Percentiles rank a stretch among this genome's conserved stretches.
phyloP scores from a whole-genome alignment of 2,329 filamentous ascomycete species.

The Albophoma yamanashiensis region DNA sequence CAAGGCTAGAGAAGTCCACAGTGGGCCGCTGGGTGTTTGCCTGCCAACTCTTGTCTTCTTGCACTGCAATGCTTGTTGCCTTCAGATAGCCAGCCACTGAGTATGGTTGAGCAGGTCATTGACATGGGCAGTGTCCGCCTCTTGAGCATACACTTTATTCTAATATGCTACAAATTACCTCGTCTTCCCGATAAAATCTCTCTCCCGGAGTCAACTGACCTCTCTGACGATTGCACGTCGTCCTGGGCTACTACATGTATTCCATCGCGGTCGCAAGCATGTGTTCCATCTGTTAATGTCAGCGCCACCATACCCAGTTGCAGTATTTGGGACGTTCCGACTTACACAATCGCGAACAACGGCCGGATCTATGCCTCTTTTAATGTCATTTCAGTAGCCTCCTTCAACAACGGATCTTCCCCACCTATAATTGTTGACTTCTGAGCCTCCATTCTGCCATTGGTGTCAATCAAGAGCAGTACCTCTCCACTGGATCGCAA shows the following conservation, averaged over 20 bases:
- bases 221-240: constrained; percentile 48
- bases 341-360: constrained; percentile 25
- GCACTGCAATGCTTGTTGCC: constrained; percentile 44
- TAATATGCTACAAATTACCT: constrained; percentile 49
- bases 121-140: constrained; percentile 46
- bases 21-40: constrained; percentile 39
- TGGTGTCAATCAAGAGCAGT: too few relatives aligned
- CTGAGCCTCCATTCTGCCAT: not conserved
- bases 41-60: constrained; percentile 53
- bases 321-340: not conserved
- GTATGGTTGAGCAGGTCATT: constrained; percentile 52
- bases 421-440: constrained; percentile 10
- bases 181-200: constrained; percentile 40
- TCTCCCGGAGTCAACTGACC: constrained; percentile 46
- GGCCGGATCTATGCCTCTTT: constrained; percentile 31
- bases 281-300: constrained; percentile 46
- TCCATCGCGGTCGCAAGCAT: constrained; percentile 38
- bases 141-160: constrained; percentile 49
- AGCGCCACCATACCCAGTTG: not conserved
- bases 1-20: constrained; percentile 10
- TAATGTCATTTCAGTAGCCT: constrained; percentile 41
- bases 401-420: constrained; percentile 49
- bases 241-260: constrained; percentile 35
- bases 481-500: too few relatives aligned
- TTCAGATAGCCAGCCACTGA: constrained; percentile 49